Evolutionary conservation across 192 early-diverging fungal genomes (phyloP), one percentile per base, ranked within the genome.

Genomic region (Coemansia sp.): DNA sequence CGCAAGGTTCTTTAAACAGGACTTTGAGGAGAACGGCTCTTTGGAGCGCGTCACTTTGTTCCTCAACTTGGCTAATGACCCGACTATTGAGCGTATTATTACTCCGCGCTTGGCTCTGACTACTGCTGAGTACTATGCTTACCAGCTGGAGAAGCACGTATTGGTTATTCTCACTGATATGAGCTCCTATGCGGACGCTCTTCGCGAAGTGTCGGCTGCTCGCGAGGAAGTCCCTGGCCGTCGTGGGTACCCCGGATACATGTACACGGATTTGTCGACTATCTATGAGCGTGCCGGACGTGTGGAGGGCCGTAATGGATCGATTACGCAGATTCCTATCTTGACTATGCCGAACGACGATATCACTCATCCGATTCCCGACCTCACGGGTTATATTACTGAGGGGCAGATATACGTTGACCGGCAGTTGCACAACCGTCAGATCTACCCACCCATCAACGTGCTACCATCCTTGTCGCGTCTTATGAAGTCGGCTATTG

Each of bases 291-390:
- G 97, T 76, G 97, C 96, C 15, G 97, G 97, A 50, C 94, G 97
- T 70, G 97, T 99, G 15, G 91, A 91, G 60, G 97, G 97, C 62
- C 87, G 97, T 63, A 97, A 96, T 82, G 97, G 97, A 59, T 95
- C 93, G 39, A 99, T 99, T 66, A 99, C 97, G 23, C 97, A 99
- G 83, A 98, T 99, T 64, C 97, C 97, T n/a, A 99, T 99, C 85
- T 82, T 99, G 79, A 98, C 97, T 29, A 99, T 99, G 97, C 97
- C 97, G 39, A 99, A 98, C 87, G 97, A 99, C 89, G 95, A 99
- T 87, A 99, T 99, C 68, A 99, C 97, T 38, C 97, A 99, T 76
- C 97, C 97, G 48, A 98, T 99, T 80, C 97, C 97, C 5, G 97
- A 99, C 88, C 91, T 99, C 86, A 99, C 97, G 38, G 97, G 97